Conservation (phyloP, 371 early-diverging fungal species). For the Smittium mucronatum region DNA sequence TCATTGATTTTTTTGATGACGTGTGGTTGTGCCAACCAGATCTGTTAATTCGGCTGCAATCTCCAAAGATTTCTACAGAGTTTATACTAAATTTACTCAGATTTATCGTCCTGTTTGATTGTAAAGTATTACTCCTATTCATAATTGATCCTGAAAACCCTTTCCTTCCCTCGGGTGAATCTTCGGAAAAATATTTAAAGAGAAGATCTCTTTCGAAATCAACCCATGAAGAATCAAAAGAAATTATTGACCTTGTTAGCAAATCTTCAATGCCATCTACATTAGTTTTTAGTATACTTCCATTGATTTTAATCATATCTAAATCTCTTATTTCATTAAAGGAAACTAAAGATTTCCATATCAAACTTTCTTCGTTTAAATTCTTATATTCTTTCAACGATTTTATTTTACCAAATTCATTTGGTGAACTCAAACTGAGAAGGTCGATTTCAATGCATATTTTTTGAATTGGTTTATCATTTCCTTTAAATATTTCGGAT, state of each 20-base stretch:
- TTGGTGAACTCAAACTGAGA: too few species aligned
- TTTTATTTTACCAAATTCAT: not conserved
- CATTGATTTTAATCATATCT: not conserved
- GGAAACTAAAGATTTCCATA: not conserved
- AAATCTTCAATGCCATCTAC: not conserved
- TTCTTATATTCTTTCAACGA: not conserved
- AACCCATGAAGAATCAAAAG: slow-evolving; percentile 45
- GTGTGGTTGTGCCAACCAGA: not conserved
- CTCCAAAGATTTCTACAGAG: not conserved
- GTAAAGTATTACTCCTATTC: not conserved
- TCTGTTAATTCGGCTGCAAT: not conserved
- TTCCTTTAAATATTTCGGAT: too few species aligned
- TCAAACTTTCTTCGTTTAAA: not conserved
- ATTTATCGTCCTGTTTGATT: not conserved
- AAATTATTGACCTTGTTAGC: not conserved
- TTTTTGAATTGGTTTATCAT: too few species aligned
- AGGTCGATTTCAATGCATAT: too few species aligned
- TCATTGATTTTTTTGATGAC: not conserved
- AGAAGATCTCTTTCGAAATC: slow-evolving; percentile 45
- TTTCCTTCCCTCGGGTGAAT: slow-evolving; percentile 16
- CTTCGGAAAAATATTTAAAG: slow-evolving; percentile 41
- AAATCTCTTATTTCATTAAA: not conserved
- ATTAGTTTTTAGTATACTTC: not conserved
- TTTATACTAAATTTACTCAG: not conserved
- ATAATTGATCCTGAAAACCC: not conserved